Evolutionary conservation across 83 land plant species (phyloP).

Genomic region (Larix sibirica): DNA sequence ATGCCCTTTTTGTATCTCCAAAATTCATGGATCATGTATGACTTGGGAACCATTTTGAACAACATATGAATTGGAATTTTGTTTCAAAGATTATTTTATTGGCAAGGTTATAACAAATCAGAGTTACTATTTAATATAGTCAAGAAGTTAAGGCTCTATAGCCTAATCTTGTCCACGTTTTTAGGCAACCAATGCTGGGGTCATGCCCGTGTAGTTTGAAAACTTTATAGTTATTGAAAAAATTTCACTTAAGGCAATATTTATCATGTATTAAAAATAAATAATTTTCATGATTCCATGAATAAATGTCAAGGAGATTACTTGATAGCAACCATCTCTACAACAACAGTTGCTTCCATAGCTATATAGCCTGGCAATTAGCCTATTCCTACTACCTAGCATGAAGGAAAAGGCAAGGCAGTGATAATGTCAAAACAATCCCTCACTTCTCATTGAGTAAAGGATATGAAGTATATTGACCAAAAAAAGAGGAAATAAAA

Average conservation of each 20-base stretch:
- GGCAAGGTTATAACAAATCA: too few relatives aligned
- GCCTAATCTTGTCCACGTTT: not conserved
- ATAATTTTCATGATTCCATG: not conserved
- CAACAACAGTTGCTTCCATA: slow-evolving; percentile 85
- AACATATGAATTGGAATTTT: too few relatives aligned
- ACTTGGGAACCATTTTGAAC: too few relatives aligned
- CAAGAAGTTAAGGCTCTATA: not conserved
- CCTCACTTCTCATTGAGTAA: not conserved
- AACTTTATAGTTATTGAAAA: not conserved
- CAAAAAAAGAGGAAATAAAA: not conserved
- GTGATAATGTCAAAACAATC: not conserved
- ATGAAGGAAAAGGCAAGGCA: not conserved
- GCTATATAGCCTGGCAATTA: slow-evolving; percentile 73
- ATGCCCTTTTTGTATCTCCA: too few relatives aligned
- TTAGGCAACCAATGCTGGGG: not conserved
- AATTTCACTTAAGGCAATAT: not conserved
- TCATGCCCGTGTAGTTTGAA: too few relatives aligned
- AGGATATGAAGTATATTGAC: not conserved
- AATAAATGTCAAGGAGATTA: slow-evolving; percentile 16
- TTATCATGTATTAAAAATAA: not conserved
- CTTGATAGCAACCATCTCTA: slow-evolving; percentile 45
- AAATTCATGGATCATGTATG: too few relatives aligned
- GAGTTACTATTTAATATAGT: not conserved
- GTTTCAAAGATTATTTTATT: too few relatives aligned
- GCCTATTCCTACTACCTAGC: slow-evolving; percentile 90